phyloP scores from a whole-genome alignment of 805 yeast species.

The Candida tammaniensis region DNA sequence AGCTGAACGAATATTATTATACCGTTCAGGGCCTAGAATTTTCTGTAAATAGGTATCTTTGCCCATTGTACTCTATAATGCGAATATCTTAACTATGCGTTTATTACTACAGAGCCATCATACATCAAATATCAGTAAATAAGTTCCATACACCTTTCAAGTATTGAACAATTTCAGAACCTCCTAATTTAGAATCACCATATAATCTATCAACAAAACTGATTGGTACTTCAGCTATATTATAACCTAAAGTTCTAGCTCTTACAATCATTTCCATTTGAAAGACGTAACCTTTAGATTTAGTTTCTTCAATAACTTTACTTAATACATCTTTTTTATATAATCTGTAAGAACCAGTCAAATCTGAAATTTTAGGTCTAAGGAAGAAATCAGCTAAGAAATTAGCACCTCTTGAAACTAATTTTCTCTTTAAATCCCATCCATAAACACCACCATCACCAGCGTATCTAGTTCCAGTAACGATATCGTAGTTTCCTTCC shows the following conservation, averaged over 20 bases:
- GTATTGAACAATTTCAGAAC: constrained; percentile 76
- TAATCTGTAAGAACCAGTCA: constrained; percentile 75
- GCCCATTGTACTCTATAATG: constrained; percentile 27
- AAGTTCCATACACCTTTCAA: constrained; percentile 73
- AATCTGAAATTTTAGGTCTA: constrained; percentile 69
- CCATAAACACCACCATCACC: constrained; percentile 84
- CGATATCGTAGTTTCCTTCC: constrained; percentile 48
- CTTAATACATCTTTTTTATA: constrained; percentile 69
- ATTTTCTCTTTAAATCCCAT: constrained; percentile 78
- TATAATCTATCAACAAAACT: constrained; percentile 75
- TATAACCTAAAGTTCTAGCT: constrained; percentile 69
- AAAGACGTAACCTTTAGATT: constrained; percentile 78
- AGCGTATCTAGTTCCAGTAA: constrained; percentile 65
- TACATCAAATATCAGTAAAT: constrained; percentile 52
- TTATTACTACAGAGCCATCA: background rate
- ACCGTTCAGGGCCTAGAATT: constrained; percentile 42
- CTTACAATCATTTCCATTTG: constrained; percentile 90
- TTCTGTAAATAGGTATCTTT: constrained; percentile 41
- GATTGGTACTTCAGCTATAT: constrained; percentile 77
- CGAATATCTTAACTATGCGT: too few species aligned
- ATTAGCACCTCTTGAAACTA: constrained; percentile 78
- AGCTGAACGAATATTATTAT: constrained; percentile 28
- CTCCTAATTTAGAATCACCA: constrained; percentile 77
- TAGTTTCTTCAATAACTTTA: constrained; percentile 63
- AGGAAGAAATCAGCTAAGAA: constrained; percentile 69